phyloP scores from a whole-genome alignment of 1,139 yeast species.

The Candida smagusa region DNA sequence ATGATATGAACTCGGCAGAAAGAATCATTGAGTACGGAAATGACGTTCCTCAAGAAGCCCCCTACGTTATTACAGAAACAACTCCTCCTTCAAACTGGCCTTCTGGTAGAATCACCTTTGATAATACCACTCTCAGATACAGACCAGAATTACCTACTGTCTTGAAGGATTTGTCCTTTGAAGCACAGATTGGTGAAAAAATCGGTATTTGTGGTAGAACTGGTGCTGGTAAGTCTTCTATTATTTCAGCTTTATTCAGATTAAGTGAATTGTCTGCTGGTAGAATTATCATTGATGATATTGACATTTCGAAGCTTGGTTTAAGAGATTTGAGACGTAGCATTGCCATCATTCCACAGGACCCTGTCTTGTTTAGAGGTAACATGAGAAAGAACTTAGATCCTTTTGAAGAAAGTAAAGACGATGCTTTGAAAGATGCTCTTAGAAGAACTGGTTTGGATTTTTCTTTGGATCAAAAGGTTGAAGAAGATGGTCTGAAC shows the following conservation, averaged over 20 bases:
- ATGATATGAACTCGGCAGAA: constrained; percentile 85
- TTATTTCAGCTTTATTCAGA: constrained; percentile 64
- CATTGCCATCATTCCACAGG: constrained; percentile 75
- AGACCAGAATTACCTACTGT: constrained; percentile 76
- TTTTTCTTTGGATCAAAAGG: constrained; percentile 58
- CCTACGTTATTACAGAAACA: constrained; percentile 41
- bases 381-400: constrained; percentile 64
- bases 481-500: constrained; percentile 72
- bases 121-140: constrained; percentile 61
- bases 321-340: constrained; percentile 55
- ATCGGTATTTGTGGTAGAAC: constrained; percentile 79
- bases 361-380: constrained; percentile 70
- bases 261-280: constrained; percentile 57
- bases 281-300: constrained; percentile 51
- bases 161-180: constrained; percentile 49
- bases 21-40: constrained; percentile 68
- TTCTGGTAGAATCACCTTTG: constrained; percentile 51
- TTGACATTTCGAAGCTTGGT: constrained; percentile 57
- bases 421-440: constrained; percentile 50
- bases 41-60: constrained; percentile 37
- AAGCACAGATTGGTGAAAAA: constrained; percentile 53
- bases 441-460: constrained; percentile 64
- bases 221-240: constrained; percentile 76
- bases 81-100: constrained; percentile 52
- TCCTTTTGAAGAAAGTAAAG: constrained; percentile 54